Base-by-base conservation (phyloP, 2,329 filamentous ascomycete genomes). In the Ophiosphaerella herpotricha region DNA sequence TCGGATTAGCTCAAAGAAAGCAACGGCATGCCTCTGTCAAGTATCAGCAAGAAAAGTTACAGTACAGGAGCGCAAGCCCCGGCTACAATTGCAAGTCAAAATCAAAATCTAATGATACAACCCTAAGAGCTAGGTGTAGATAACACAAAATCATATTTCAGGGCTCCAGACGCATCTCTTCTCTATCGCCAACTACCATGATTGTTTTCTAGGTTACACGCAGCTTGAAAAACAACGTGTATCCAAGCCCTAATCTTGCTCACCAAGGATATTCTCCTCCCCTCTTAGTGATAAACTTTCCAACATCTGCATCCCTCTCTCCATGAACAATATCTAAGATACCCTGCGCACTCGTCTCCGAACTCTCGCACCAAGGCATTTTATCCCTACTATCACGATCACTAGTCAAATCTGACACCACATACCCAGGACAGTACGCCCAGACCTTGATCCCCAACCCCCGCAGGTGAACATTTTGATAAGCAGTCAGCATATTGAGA, bases 381-480 rank as follows among this genome's bases (percentile, higher is more conserved):
- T 49, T 43, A 7, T 50, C 46, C 16, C 63, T 58, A 8, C 31
- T 29, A 41, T 72, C 54, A 11, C 57, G 55, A 16, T 67, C 57
- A 3, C 51, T 38, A 1, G 44, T 56, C 13, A 72, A 34, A 41
- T 70, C 55, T 9, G 68, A 70, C 6, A 63, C 40, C 9, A 71
- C 68, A 24, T 54, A 72, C 1, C 69, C 69, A 5, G 68, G 69
- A 34, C 67, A 71, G 42, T 55, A 72, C 7, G 52, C 41, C 63
- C 62, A 72, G 4, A 70, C 48, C 46, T 70, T 72, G 46, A 54
- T 56, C 1, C 63, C 61, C 2, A 51, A 48, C 1, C 55, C 55
- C 18, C 62, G 60, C 18, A 62, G 54, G 18, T 70, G 81, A 26
- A 70, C 80, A 65, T 80, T 50, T 41, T 64, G 56, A 48, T 64